These are phyloP conservation scores for Candida tetrigidarum DNA, from an alignment of 1,139 yeast species.

Conservation along the genomic window DNA sequence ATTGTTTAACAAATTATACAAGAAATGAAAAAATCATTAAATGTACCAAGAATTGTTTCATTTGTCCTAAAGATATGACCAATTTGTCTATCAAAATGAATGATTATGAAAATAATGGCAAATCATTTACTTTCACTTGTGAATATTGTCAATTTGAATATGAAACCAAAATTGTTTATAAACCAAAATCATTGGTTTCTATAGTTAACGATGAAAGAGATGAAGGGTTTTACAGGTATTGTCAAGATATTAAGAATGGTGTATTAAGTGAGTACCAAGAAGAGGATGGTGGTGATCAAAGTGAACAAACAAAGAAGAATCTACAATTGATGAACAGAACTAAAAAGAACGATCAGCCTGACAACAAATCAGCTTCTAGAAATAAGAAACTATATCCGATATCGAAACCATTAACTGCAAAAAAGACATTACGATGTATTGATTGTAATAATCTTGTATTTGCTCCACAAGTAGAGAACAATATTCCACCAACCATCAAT, in stretches of 20 bases:
- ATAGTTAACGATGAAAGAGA: conserved; percentile 28
- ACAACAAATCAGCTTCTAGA: conserved; percentile 16
- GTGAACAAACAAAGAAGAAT: conserved; percentile 12
- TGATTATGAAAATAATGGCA: conserved; percentile 32
- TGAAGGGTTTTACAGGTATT: conserved; percentile 15
- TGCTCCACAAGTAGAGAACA: conserved; percentile 28
- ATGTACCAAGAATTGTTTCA: conserved; percentile 44
- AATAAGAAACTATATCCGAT: conserved; percentile 23
- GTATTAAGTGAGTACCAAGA: conserved; percentile 6
- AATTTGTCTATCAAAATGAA: conserved; percentile 29
- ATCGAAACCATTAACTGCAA: conserved; percentile 29
- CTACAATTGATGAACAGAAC: conserved; percentile 14
- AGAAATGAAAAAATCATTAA: conserved; percentile 22
- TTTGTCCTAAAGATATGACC: conserved; percentile 41
- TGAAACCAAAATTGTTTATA: conserved; percentile 31
- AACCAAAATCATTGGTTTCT: conserved; percentile 38
- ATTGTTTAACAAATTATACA: conserved; percentile 41
- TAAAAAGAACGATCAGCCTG: too few relatives aligned
- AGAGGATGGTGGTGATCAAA: neutral
- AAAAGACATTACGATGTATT: conserved; percentile 30
- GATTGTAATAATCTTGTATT: conserved; percentile 32
- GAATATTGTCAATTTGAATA: conserved; percentile 34
- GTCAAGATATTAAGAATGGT: conserved; percentile 15
- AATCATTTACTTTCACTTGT: conserved; percentile 39
- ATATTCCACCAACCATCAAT: conserved; percentile 28